These are phyloP conservation scores for Neonectria coccinea DNA, from an alignment of 2,329 filamentous ascomycete species.

Conservation along the genomic window DNA sequence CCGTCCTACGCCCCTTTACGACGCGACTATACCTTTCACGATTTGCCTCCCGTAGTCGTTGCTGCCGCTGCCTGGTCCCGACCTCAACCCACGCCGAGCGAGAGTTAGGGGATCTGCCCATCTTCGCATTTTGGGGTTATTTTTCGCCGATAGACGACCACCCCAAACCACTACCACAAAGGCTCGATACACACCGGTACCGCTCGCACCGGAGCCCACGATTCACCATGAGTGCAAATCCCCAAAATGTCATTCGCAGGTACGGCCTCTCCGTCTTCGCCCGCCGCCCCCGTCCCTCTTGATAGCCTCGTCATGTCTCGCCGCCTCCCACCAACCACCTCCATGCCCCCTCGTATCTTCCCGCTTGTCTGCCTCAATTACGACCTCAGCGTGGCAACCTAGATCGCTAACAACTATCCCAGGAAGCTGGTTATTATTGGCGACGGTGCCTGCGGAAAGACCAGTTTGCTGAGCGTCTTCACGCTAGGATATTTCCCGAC, in stretches of 20 bases:
- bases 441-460: slow-evolving; percentile 98
- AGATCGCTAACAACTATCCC: slow-evolving; percentile 36
- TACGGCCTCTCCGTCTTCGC: slow-evolving; percentile 53
- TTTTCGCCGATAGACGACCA: slow-evolving; percentile 19
- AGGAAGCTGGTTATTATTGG: slow-evolving; percentile 98
- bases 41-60: slow-evolving; percentile 15
- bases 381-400: not conserved
- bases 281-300: slow-evolving; percentile 26
- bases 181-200: slow-evolving; percentile 20
- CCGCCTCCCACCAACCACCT: not conserved
- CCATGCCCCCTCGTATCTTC: not conserved
- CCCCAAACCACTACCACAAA: slow-evolving; percentile 10
- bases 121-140: slow-evolving; percentile 15
- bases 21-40: slow-evolving; percentile 9
- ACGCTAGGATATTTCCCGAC: slow-evolving; percentile 98
- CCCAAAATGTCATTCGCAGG: slow-evolving; percentile 74
- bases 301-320: slow-evolving; percentile 15
- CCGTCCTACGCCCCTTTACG: slow-evolving; percentile 18
- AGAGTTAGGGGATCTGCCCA: slow-evolving; percentile 23
- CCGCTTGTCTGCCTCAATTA: not conserved
- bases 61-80: slow-evolving; percentile 7
- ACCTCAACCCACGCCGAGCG: slow-evolving; percentile 18
- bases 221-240: slow-evolving; percentile 58
- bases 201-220: slow-evolving; percentile 27
- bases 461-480: slow-evolving; percentile 95